phyloP scores from a whole-genome alignment of 176 grass and related monocot species.

The Oryza punctata region DNA sequence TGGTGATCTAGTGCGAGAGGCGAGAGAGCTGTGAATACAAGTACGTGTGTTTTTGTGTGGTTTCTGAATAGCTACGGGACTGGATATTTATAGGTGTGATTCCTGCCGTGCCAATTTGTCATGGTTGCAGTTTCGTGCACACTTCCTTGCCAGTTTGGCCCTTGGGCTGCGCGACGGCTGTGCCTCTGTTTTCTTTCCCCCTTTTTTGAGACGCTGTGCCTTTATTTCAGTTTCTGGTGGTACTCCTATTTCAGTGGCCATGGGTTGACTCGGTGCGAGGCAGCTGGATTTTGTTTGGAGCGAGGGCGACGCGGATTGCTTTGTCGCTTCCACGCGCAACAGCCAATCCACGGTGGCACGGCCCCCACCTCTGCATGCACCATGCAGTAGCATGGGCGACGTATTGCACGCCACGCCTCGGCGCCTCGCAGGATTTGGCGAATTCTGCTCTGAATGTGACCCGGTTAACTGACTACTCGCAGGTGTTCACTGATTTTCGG shows the following conservation, averaged over 20 bases:
- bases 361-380: not conserved
- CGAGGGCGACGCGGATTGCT: slow-evolving; percentile 23
- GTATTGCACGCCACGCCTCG: too few relatives aligned
- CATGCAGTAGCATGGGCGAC: not conserved
- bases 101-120: not conserved
- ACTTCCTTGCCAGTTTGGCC: slow-evolving; percentile 2
- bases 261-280: slow-evolving; percentile 46
- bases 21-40: not conserved
- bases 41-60: slow-evolving; percentile 28
- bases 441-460: too few relatives aligned
- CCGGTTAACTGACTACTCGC: not conserved
- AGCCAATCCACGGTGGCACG: not conserved
- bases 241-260: not conserved
- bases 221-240: too few relatives aligned
- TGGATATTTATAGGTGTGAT: slow-evolving; percentile 39
- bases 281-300: slow-evolving; percentile 38
- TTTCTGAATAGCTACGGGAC: not conserved
- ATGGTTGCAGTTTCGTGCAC: slow-evolving; percentile 30
- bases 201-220: too few relatives aligned
- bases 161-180: not conserved
- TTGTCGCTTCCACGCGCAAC: slow-evolving; percentile 33
- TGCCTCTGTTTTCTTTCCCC: not conserved
- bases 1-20: not conserved
- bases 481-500: not conserved
- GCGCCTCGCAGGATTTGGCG: too few relatives aligned